Conservation (phyloP, 805 yeast species). For the Vanderwaltozyma tropicalis region DNA sequence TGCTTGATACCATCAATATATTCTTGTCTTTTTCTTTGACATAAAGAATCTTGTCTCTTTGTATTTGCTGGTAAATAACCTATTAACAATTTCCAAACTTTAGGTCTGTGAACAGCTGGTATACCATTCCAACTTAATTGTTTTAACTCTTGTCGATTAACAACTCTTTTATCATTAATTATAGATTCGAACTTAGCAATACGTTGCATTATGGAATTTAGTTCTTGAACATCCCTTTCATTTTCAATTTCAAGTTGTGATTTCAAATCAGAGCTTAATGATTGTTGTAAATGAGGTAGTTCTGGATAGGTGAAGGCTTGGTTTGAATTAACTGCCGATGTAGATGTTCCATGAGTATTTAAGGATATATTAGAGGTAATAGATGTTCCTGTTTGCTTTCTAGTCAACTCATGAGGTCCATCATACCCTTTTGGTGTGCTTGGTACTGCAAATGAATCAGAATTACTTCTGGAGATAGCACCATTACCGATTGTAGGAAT, state of each 20-base stretch:
- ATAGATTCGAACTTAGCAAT: constrained; percentile 58
- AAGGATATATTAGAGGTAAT: constrained; percentile 6
- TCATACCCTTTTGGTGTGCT: constrained; percentile 4
- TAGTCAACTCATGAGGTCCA: constrained; percentile 15
- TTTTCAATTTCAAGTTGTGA: constrained; percentile 21
- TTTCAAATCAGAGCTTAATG: constrained; percentile 14
- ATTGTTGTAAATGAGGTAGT: constrained; percentile 19
- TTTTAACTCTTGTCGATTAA: constrained; percentile 60
- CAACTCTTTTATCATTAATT: constrained; percentile 39
- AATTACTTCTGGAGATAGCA: constrained; percentile 8
- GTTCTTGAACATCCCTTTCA: constrained; percentile 30
- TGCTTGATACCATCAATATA: constrained; percentile 66
- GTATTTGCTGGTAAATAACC: constrained; percentile 87
- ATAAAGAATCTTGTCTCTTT: constrained; percentile 57
- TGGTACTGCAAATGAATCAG: background rate
- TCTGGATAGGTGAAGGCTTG: constrained; percentile 19
- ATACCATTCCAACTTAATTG: constrained; percentile 91
- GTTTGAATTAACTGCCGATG: constrained; percentile 14
- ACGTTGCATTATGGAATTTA: constrained; percentile 51
- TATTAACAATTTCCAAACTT: constrained; percentile 79
- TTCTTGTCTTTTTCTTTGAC: constrained; percentile 75
- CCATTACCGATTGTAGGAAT: constrained; percentile 25
- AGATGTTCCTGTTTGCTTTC: constrained; percentile 1
- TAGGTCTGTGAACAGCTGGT: constrained; percentile 68
- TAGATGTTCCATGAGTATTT: constrained; percentile 6